phyloP scores from a whole-genome alignment of 2,329 filamentous ascomycete species.

The Ambrosiella beaveri region DNA sequence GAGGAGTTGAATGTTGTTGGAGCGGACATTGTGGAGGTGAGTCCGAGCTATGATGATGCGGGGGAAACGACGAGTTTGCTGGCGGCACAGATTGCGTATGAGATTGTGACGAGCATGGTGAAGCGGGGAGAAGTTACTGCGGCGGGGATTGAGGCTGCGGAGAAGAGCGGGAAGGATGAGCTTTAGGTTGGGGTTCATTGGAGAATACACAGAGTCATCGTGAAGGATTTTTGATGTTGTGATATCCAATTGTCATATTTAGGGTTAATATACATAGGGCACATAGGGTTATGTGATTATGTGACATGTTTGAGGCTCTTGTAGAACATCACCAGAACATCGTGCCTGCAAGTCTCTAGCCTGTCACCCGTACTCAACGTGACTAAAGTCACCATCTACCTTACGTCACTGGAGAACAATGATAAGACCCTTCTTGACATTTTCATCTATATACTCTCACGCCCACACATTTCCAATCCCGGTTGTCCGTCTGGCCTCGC shows the following conservation, averaged over 20 bases:
- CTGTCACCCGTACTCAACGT: too few relatives aligned
- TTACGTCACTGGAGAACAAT: too few relatives aligned
- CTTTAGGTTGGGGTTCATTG: not conserved
- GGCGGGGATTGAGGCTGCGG: not conserved
- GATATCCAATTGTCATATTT: not conserved
- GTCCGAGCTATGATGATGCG: slow-evolving; percentile 61
- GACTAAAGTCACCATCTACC: too few relatives aligned
- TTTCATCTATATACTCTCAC: too few relatives aligned
- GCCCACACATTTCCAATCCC: too few relatives aligned
- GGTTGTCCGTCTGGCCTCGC: too few relatives aligned
- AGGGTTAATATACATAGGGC: too few relatives aligned
- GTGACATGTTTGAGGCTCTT: too few relatives aligned
- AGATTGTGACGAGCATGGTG: slow-evolving; percentile 63
- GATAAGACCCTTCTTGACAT: too few relatives aligned
- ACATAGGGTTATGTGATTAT: too few relatives aligned
- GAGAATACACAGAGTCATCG: not conserved
- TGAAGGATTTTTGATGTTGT: not conserved
- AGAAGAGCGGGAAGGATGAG: not conserved
- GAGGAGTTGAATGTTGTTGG: slow-evolving; percentile 74
- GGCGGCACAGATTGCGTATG: slow-evolving; percentile 64
- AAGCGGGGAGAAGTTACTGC: slow-evolving; percentile 24
- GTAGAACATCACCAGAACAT: too few relatives aligned
- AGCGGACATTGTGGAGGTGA: slow-evolving; percentile 79
- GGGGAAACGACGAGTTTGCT: slow-evolving; percentile 65
- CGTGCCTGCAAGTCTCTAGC: too few relatives aligned